Conservation (phyloP, 495 filamentous ascomycete species). For the Pseudomonodictys pantanalensis region DNA sequence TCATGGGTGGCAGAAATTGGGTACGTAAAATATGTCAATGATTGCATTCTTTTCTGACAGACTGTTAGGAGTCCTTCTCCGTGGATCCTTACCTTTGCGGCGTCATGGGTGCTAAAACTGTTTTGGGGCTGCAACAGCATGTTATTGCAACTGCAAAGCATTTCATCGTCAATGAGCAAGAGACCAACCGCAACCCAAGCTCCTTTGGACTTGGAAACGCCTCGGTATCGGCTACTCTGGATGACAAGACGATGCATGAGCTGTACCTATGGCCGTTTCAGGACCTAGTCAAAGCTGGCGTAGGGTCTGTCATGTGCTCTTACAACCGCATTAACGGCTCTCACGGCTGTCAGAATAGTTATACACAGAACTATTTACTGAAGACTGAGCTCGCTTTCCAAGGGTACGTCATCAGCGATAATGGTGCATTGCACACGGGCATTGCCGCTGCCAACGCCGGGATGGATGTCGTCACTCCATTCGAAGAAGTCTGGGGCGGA, state of each 20-base stretch:
- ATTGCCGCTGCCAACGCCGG: constrained; percentile 26
- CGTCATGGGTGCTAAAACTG: constrained; percentile 38
- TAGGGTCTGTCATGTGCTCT: constrained; percentile 38
- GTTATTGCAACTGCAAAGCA: constrained; percentile 46
- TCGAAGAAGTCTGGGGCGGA: constrained; percentile 28
- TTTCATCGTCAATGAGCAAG: constrained; percentile 31
- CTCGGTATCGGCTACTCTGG: constrained; percentile 23
- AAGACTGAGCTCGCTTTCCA: constrained; percentile 56
- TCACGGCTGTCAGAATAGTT: constrained; percentile 38
- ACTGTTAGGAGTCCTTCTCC: not conserved
- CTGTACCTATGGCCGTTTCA: constrained; percentile 40
- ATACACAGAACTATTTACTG: constrained; percentile 47
- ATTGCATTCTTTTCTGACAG: not conserved
- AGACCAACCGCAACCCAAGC: constrained; percentile 15
- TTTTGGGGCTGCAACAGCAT: constrained; percentile 51
- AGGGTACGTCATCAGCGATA: constrained; percentile 45
- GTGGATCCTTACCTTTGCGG: not conserved
- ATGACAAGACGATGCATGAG: constrained; percentile 41
- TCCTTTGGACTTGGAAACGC: not conserved
- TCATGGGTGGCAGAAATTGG: not conserved
- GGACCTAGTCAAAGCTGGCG: constrained; percentile 35
- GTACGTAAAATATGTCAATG: not conserved
- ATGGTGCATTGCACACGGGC: constrained; percentile 34
- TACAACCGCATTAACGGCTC: constrained; percentile 41
- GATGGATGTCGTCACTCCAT: constrained; percentile 37